A percentile compares a stretch with the other conserved stretches of the same genome.
Conservation (phyloP, 2,329 filamentous ascomycete species). For the Aspergillus clavatus region DNA sequence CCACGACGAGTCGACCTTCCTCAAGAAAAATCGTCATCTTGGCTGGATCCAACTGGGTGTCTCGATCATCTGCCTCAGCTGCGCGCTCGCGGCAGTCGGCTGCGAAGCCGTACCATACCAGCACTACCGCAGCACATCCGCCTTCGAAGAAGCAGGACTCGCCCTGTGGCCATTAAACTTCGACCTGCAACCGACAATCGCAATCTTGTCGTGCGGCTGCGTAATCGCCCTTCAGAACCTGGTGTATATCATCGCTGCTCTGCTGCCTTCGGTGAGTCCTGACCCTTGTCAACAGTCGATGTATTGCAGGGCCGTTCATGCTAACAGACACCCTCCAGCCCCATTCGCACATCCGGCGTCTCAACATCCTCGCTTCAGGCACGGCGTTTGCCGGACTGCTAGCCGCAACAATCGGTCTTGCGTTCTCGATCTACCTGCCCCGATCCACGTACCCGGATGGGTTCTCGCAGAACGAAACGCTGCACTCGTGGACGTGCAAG, state of each 20-base stretch:
- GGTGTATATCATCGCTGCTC: slow-evolving; percentile 29
- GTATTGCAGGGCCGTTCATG: neutral
- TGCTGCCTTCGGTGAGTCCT: slow-evolving; percentile 35
- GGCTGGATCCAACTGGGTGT: slow-evolving; percentile 33
- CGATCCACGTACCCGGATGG: slow-evolving; percentile 25
- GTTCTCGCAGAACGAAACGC: slow-evolving; percentile 32
- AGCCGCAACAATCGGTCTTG: slow-evolving; percentile 29
- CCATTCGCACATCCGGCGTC: slow-evolving; percentile 29
- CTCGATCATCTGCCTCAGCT: slow-evolving; percentile 26
- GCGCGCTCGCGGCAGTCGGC: slow-evolving; percentile 29
- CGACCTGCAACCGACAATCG: slow-evolving; percentile 38
- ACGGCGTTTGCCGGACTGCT: slow-evolving; percentile 35
- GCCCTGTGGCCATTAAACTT: slow-evolving; percentile 41
- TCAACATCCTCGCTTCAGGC: slow-evolving; percentile 31
- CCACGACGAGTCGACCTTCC: slow-evolving; percentile 34
- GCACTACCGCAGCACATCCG: slow-evolving; percentile 36
- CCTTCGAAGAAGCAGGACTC: slow-evolving; percentile 30
- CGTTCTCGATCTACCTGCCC: slow-evolving; percentile 32
- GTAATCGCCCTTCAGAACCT: slow-evolving; percentile 31
- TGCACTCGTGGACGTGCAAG: slow-evolving; percentile 41
- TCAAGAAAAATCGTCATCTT: slow-evolving; percentile 29
- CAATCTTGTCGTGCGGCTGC: slow-evolving; percentile 33
- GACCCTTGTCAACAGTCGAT: slow-evolving; percentile 1
- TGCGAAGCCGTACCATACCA: slow-evolving; percentile 38
- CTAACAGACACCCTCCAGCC: slow-evolving; percentile 22